Conservation (phyloP, 2,329 filamentous ascomycete genomes). For the Fusarium miscanthi region DNA sequence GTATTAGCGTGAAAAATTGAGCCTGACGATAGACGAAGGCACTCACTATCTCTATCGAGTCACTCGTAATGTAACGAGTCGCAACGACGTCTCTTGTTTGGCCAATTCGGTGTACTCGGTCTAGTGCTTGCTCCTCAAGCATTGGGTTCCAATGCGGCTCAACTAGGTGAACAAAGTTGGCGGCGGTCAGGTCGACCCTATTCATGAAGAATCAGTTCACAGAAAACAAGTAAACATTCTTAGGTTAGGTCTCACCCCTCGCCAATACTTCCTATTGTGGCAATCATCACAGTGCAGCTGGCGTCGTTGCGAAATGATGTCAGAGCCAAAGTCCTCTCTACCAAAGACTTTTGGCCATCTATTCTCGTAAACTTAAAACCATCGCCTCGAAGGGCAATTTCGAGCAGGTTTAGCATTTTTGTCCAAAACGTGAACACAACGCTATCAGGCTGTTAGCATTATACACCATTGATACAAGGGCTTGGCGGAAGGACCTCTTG, state of each 20-base stretch:
- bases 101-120: neutral
- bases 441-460: accelerated
- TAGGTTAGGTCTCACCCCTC: neutral
- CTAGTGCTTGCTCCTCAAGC: neutral
- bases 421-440: neutral
- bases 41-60: neutral
- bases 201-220: neutral
- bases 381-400: neutral
- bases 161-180: neutral
- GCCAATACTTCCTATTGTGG: neutral
- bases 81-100: neutral
- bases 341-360: neutral
- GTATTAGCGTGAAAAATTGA: neutral
- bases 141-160: neutral
- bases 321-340: neutral
- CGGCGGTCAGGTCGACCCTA: neutral
- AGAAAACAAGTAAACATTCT: neutral
- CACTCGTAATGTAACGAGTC: accelerated
- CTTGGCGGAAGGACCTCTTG: neutral
- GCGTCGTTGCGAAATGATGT: neutral
- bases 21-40: accelerated
- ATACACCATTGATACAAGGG: accelerated
- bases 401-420: neutral
- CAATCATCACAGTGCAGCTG: neutral
- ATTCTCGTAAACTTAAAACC: neutral